Evolutionary conservation across 768 basidiomycete genomes (phyloP), one percentile per base, ranked within the genome.

Genomic region (Polyporus arcularius): DNA sequence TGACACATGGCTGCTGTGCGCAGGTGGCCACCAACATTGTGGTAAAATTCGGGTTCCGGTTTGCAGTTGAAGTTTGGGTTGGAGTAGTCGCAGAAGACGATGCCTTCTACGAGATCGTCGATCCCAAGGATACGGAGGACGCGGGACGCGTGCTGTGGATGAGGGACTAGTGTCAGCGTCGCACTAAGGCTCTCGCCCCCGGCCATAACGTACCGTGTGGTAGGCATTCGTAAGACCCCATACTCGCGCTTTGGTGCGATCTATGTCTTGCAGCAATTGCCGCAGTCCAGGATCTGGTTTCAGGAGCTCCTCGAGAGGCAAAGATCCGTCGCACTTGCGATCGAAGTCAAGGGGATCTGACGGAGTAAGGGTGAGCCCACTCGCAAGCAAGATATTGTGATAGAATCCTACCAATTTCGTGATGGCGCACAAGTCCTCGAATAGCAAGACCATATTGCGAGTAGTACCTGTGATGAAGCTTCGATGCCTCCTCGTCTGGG

Each of bases 211-310:
- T 72, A 92, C 92, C 26, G 83, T 78, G 57, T 80, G 79, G 71
- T 93, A 94, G 11, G 93, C 93, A 69, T 95, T 95, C 4, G 93
- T 95, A 45, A 94, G 74, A 3, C 83, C 91, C 92, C 92, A 94
- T 4, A 94, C 85, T n/a, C 85, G 82, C 9, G 80, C 84, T 71
- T 90, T 93, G 31, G 78, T 80, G 49, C 86, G 83, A 68, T 95
- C 90, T 32, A 95, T 85, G 69, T 94, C 90, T 70, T 88, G 75
- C 53, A 95, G 80, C 6, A 95, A 80, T 66, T 85, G 82, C 21
- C 86, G 84, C 10, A 89, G 71, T 8, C 64, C 68, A 7, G 87
- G 83, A 68, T 89, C 77, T 32, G 86, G 89, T 30, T 80, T 78
- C 63, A 95, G 86, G 77, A 90, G 87, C 3, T 87, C 80, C 68